Evolutionary conservation across 2,329 filamentous ascomycete species (phyloP), one percentile per base, ranked within the genome.

Genomic region (Xylaria arbuscula): DNA sequence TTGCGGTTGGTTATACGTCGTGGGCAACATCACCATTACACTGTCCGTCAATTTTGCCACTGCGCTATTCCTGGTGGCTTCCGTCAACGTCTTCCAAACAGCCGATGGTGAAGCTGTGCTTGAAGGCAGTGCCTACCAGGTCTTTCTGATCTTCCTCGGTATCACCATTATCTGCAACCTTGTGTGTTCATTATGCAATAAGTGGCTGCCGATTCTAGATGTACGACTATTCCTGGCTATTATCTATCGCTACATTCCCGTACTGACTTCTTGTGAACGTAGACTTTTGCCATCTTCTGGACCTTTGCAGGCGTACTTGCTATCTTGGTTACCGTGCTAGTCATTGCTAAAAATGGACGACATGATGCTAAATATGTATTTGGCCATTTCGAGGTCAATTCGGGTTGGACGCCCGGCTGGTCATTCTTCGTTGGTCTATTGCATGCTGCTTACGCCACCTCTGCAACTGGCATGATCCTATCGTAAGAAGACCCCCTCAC

Each of bases 31-130:
- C 78, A 93, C 90, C 72, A 94, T 94, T 73, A 93, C 92, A 0
- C 83, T 93, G n/a, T 87, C 91, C n/a, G 91, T 93, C 77, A 92
- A 93, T 82, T 94, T 93, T 74, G 92, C 91, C 7, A 93, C 92
- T 3, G 91, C 89, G 0, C 87, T 93, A 72, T 86, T 88, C 78
- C 79, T 87, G 66, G 83, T 87, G 64, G 84, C 81, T 15, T 87
- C 85, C 75, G 76, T 89, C 78, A 87, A 88, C 66, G 84, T 89
- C 42, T 89, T 88, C 67, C 81, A 86, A 64, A 78, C 79, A 2
- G 77, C 80, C 42, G 78, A 80, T 6, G 85, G 82, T 51, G 77
- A 79, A 11, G 80, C 77, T 11, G 76, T 88, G 67, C 80, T 87
- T 57, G 78, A 78, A 2, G 84, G 81, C 54, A 84, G 83, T 51